phyloP scores from a whole-genome alignment of 805 yeast genomes.

The Hemisphaericaspora nanyangensis region DNA sequence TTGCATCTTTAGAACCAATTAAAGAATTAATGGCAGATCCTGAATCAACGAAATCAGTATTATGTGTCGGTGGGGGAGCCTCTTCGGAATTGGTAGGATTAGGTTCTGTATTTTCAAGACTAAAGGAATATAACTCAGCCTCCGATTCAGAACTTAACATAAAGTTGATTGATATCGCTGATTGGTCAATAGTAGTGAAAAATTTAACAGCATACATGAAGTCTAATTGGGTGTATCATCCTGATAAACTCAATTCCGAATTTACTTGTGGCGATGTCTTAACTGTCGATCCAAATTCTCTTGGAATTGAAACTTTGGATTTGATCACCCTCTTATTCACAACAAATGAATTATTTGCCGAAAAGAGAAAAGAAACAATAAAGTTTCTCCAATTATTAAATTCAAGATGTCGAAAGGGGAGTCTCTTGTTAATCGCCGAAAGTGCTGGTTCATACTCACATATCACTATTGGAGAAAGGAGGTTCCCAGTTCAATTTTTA shows the following conservation, averaged over 20 bases:
- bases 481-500: conserved; percentile 78
- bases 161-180: conserved; percentile 70
- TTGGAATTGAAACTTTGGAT: conserved; percentile 21
- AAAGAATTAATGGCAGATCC: conserved; percentile 32
- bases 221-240: conserved; percentile 49
- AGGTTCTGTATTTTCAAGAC: conserved; percentile 50
- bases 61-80: conserved; percentile 88
- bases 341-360: conserved; percentile 80
- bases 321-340: conserved; percentile 77
- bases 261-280: conserved; percentile 32
- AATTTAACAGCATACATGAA: conserved; percentile 43
- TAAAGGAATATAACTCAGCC: conserved; percentile 31
- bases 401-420: conserved; percentile 48
- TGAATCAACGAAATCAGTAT: conserved; percentile 31
- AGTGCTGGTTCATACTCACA: conserved; percentile 90
- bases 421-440: conserved; percentile 67
- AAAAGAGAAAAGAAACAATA: conserved; percentile 58
- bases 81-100: conserved; percentile 74
- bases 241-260: conserved; percentile 22
- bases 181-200: conserved; percentile 59
- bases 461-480: conserved; percentile 68
- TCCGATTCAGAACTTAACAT: conserved; percentile 38
- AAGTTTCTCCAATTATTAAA: conserved; percentile 53
- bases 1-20: conserved; percentile 47
- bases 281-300: conserved; percentile 10